Percentiles rank a stretch among this genome's conserved stretches.
These are phyloP conservation scores for Mortierella sp. DNA, from an alignment of 371 early-diverging fungal species.

Conservation along the genomic window DNA sequence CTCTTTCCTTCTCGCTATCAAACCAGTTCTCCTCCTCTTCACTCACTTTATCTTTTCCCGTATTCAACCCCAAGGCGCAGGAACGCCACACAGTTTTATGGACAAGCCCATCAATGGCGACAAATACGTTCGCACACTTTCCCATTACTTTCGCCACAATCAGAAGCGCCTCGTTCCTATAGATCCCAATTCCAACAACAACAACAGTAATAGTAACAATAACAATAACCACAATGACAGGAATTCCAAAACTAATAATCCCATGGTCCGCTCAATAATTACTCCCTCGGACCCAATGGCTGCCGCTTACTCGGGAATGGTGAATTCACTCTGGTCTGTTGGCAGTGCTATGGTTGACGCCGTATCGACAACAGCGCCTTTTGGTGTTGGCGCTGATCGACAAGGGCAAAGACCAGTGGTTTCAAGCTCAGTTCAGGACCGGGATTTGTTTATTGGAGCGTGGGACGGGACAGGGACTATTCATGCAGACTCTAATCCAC, in stretches of 20 bases:
- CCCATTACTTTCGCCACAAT: conserved; percentile 71
- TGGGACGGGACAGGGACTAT: conserved; percentile 61
- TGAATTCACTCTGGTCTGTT: conserved; percentile 56
- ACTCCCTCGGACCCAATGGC: conserved; percentile 48
- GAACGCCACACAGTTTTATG: not conserved
- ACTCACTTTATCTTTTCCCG: too few species aligned
- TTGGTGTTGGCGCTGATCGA: not conserved
- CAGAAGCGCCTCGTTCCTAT: conserved; percentile 54
- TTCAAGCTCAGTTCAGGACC: too few species aligned
- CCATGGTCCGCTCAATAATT: conserved; percentile 49
- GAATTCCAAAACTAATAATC: conserved; percentile 6
- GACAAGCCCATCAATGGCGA: conserved; percentile 62
- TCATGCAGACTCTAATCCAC: conserved; percentile 48
- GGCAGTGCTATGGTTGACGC: conserved; percentile 36
- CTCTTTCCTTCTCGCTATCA: not conserved
- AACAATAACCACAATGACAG: conserved; percentile 8
- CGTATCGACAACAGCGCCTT: conserved; percentile 1
- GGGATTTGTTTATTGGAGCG: too few species aligned
- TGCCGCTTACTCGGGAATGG: conserved; percentile 53
- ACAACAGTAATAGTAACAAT: conserved; percentile 22
- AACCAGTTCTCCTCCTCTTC: not conserved
- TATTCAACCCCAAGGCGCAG: not conserved
- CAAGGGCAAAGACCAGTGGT: too few species aligned
- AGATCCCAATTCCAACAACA: conserved; percentile 6
- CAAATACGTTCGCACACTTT: conserved; percentile 68